These are phyloP conservation scores for Podaxis sp. DNA, from an alignment of 768 basidiomycete species.

Conservation along the genomic window DNA sequence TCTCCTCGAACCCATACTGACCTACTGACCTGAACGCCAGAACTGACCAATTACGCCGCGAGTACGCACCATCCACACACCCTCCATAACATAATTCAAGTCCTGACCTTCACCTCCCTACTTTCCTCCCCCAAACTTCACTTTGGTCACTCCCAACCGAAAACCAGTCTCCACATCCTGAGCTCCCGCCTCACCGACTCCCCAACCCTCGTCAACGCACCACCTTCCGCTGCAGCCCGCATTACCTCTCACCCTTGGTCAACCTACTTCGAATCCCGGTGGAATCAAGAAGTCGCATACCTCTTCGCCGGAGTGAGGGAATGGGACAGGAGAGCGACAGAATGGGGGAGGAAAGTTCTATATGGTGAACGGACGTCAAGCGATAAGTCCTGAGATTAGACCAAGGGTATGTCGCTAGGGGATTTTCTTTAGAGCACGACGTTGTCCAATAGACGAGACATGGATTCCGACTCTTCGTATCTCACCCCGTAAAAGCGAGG, in stretches of 20 bases:
- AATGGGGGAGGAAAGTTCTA: constrained; percentile 45
- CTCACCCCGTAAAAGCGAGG: not conserved
- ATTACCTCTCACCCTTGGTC: constrained; percentile 46
- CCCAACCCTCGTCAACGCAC: constrained; percentile 44
- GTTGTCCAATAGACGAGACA: not conserved
- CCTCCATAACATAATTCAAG: not conserved
- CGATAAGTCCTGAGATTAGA: not conserved
- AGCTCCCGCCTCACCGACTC: constrained; percentile 50
- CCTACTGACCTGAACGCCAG: constrained; percentile 28
- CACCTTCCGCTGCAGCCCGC: constrained; percentile 53
- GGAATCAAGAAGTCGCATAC: constrained; percentile 56
- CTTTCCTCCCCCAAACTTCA: not conserved
- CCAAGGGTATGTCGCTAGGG: not conserved
- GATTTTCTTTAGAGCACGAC: not conserved
- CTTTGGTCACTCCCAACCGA: not conserved
- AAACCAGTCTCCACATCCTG: constrained; percentile 44
- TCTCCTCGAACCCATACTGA: constrained; percentile 1
- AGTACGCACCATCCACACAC: constrained; percentile 38
- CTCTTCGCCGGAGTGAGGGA: constrained; percentile 41
- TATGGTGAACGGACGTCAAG: constrained; percentile 31
- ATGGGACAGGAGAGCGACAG: constrained; percentile 45
- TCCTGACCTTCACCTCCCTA: not conserved
- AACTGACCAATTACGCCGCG: constrained; percentile 51
- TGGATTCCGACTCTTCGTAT: not conserved
- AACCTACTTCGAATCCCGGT: constrained; percentile 47